These are phyloP conservation scores for Kokia cookei DNA, from an alignment of 441 rosid species.

Conservation along the genomic window DNA sequence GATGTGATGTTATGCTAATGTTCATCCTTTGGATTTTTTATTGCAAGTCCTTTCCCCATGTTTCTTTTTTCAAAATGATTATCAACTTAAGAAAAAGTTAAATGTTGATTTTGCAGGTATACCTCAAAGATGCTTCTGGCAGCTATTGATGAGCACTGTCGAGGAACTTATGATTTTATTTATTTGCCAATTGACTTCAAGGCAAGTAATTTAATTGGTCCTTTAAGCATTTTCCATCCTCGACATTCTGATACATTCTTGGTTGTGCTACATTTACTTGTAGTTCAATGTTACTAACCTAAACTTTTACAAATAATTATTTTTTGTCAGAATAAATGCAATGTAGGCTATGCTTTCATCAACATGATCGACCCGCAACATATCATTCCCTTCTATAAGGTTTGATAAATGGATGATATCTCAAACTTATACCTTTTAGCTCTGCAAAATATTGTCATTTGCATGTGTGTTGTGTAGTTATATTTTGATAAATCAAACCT, in stretches of 20 bases:
- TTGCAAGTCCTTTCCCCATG: background rate
- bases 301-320: background rate
- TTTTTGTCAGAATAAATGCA: slow-evolving; percentile 39
- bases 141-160: slow-evolving; percentile 70
- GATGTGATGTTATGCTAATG: background rate
- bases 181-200: slow-evolving; percentile 79
- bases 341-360: slow-evolving; percentile 50
- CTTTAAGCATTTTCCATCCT: background rate
- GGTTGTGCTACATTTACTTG: background rate
- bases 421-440: background rate
- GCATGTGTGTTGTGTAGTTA: background rate
- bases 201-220: slow-evolving; percentile 30
- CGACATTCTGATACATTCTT: background rate
- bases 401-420: slow-evolving; percentile 8
- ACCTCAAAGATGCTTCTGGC: slow-evolving; percentile 81
- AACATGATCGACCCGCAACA: slow-evolving; percentile 43
- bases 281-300: background rate
- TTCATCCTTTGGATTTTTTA: background rate
- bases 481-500: background rate
- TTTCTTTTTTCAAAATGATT: slow-evolving; percentile 1
- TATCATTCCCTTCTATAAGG: slow-evolving; percentile 42
- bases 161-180: slow-evolving; percentile 69
- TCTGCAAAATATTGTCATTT: background rate
- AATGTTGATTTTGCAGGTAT: slow-evolving; percentile 37
- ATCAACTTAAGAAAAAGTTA: background rate